phyloP scores from a whole-genome alignment of 768 basidiomycete species.

The Phanerodontia chrysosporium region DNA sequence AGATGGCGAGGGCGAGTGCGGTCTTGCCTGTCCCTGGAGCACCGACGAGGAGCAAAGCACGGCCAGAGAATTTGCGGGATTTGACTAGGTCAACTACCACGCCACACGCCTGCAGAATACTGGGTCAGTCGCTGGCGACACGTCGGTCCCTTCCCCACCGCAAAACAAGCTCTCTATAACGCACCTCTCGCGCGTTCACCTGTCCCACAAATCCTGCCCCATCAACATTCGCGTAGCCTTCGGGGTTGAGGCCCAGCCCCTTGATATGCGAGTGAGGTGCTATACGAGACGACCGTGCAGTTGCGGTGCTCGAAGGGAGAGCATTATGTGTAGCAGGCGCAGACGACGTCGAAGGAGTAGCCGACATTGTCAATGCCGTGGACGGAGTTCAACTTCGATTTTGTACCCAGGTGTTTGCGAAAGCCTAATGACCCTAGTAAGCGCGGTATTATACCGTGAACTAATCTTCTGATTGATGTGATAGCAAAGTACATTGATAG shows the following conservation, averaged over 20 bases:
- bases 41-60: constrained; percentile 88
- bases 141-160: not conserved
- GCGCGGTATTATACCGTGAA: too few relatives aligned
- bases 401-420: too few relatives aligned
- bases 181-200: constrained; percentile 82
- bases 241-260: constrained; percentile 83
- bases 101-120: constrained; percentile 69
- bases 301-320: constrained; percentile 58
- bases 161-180: constrained; percentile 8
- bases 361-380: constrained; percentile 3
- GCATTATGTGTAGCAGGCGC: constrained; percentile 55
- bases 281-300: constrained; percentile 70
- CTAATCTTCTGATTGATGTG: too few relatives aligned
- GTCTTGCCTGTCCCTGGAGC: constrained; percentile 99
- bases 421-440: not conserved
- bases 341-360: constrained; percentile 19
- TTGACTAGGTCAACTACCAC: constrained; percentile 87
- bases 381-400: not conserved
- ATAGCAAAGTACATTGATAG: not conserved
- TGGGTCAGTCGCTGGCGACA: not conserved
- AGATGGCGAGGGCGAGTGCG: constrained; percentile 90
- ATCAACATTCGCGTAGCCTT: constrained; percentile 72
- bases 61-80: constrained; percentile 89
- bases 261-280: constrained; percentile 96
- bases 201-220: constrained; percentile 91